Percentiles rank a stretch among this genome's conserved stretches.
Conservation (phyloP, 345 rosid genomes). For the Citrus glauca region DNA sequence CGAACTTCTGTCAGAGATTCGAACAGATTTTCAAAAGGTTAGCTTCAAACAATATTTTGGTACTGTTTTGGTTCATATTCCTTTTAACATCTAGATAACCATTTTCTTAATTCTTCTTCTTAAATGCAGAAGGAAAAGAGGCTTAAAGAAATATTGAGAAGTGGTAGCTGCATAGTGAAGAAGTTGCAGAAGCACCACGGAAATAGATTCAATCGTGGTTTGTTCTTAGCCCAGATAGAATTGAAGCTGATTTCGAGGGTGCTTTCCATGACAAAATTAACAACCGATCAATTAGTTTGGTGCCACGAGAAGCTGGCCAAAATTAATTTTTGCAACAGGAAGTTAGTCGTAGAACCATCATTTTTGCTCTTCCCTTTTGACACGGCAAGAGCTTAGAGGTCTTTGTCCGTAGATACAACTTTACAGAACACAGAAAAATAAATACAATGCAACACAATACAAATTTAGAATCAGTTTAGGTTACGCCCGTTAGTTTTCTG, state of each 20-base stretch:
- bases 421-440: too few species aligned
- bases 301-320: constrained; percentile 61
- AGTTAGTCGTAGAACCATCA: constrained; percentile 56
- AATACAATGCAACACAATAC: background rate
- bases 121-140: constrained; percentile 62
- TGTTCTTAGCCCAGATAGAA: constrained; percentile 56
- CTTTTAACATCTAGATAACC: background rate
- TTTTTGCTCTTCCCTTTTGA: constrained; percentile 68
- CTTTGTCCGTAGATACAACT: background rate
- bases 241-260: constrained; percentile 65
- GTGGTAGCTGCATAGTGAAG: constrained; percentile 55
- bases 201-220: constrained; percentile 29
- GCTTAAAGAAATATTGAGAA: constrained; percentile 65
- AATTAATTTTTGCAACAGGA: constrained; percentile 44
- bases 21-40: constrained; percentile 65
- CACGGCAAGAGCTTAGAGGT: background rate
- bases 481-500: background rate
- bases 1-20: constrained; percentile 43
- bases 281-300: constrained; percentile 68
- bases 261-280: constrained; percentile 54
- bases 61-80: background rate
- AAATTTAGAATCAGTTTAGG: background rate
- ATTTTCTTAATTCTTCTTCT: background rate
- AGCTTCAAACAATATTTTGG: background rate
- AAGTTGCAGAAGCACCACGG: constrained; percentile 53